Evolutionary conservation across 1,284 basidiomycete species (phyloP), one percentile per base, ranked within the genome.

Genomic region (Rhodotorula mucilaginosa): DNA sequence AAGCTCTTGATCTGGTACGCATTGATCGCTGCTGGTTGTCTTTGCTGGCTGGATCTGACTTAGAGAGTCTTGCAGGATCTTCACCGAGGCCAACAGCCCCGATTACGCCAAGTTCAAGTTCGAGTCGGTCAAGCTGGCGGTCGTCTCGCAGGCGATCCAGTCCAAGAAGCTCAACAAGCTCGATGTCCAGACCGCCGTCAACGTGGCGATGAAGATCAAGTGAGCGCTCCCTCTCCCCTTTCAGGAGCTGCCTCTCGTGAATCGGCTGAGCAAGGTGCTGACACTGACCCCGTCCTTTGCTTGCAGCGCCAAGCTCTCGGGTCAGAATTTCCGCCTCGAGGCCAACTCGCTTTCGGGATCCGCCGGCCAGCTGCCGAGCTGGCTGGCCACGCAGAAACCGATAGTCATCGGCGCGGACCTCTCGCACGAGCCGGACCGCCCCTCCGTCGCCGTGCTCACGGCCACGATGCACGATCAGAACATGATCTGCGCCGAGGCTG

Each of bases 61-160:
- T 21, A 6, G 49, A 6, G 49, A 51, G 7, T 7, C 49, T 51
- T 19, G 13, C 61, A 70, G 69, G 69, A 13, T 65, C 18, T 71
- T 67, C 57, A 44, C 46, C 1, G 6, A 46, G 12, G 69, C 59
- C 5, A 67, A 57, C n/a, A 61, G 58, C 19, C 26, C 26, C 15
- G 69, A 71, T 19, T 71, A 71, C 58, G 47, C 48, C 31, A 16
- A 18, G 26, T 67, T 67, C 58, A 71, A 71, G 54, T 31, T 46
- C 52, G 44, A 29, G 29, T 13, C 56, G 12, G 29, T 51, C 10
- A 16, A 29, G 13, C 52, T 56, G 12, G 69, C 65, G 0, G 26
- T 67, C 58, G 65, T 49, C 0, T 64, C 61, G 31, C 69, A 71
- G 47, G 61, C 62, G 10, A 21, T 71, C 3, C 61, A 61, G 29